Conservation (phyloP, 768 basidiomycete genomes). For the Mycena chlorophos region DNA sequence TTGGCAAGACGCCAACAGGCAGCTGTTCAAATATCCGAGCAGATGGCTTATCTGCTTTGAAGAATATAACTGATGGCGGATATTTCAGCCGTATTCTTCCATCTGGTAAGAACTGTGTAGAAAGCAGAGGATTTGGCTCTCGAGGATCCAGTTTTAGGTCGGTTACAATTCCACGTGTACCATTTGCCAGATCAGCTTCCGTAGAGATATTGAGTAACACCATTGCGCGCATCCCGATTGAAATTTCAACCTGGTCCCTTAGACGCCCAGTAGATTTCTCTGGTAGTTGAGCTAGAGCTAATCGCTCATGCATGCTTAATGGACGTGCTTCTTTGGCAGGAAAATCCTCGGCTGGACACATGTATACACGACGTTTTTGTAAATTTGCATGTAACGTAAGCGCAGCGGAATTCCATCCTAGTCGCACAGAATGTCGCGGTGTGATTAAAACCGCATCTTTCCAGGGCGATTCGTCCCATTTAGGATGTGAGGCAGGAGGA, state of each 20-base stretch:
- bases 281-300: not conserved
- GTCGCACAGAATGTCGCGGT: constrained; percentile 36
- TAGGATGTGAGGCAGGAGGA: constrained; percentile 17
- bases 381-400: constrained; percentile 22
- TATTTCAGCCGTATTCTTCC: not conserved
- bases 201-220: too few species aligned
- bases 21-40: not conserved
- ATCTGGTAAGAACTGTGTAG: not conserved
- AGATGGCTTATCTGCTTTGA: not conserved
- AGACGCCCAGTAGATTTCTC: constrained; percentile 14
- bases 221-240: constrained; percentile 35
- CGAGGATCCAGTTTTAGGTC: constrained; percentile 28
- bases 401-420: constrained; percentile 36
- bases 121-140: not conserved
- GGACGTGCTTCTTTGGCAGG: constrained; percentile 8
- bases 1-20: not conserved
- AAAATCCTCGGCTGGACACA: constrained; percentile 32
- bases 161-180: constrained; percentile 25
- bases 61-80: not conserved
- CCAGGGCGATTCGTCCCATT: constrained; percentile 34
- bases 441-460: constrained; percentile 35
- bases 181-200: constrained; percentile 4
- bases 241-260: constrained; percentile 25
- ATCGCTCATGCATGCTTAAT: constrained; percentile 4
- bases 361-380: constrained; percentile 25